Base-by-base conservation (phyloP, 1,284 basidiomycete genomes). In the Fomitopsis betulina region DNA sequence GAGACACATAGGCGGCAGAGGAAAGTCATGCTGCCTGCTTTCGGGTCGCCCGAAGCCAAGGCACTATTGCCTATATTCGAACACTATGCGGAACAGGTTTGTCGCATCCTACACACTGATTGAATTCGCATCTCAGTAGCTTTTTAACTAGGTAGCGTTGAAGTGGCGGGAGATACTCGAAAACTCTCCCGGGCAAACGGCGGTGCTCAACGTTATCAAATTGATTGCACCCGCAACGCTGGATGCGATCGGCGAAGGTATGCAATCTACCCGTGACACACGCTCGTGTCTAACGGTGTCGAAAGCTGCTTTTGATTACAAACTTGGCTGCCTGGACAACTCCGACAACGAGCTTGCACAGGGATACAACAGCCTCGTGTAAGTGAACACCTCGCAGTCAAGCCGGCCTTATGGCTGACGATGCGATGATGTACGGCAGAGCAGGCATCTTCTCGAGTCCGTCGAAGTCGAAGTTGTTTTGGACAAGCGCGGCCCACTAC, bases 21-120 rank as follows among this genome's bases (percentile, higher is more conserved):
- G 54, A 80, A 72, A 59, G 69, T 77, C 8, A 71, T 81, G 67
- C 68, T 74, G 25, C 77, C 76, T 1, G 79, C 73, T 7, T 81
- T 81, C 54, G 73, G 76, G 1, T 58, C 68, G 6, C 76, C 77
- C 0, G 81, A 83, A 60, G 74, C 77, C 5, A 80, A 76, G 58
- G 74, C 77, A 2, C 78, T 81, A 49, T 71, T 82, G 1, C 77
- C 81, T 12, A 75, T 81, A 25, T 83, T 84, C 67, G 73, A 72
- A 42, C 73, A 76, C 58, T 72, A 76, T 54, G 78, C 75, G 12
- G 70, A 76, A 51, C 72, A 79, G 69, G 82, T 79, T 65, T 56
- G 69, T 62, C 15, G 51, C 35, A 37, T 30, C 40, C 4, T 49
- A 33, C n/a, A n/a, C 55, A 17, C 25, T 21, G 23, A 5, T 30